These are phyloP conservation scores for Oxytropis ochrocephala DNA, from an alignment of 306 rosid species.

Conservation along the genomic window DNA sequence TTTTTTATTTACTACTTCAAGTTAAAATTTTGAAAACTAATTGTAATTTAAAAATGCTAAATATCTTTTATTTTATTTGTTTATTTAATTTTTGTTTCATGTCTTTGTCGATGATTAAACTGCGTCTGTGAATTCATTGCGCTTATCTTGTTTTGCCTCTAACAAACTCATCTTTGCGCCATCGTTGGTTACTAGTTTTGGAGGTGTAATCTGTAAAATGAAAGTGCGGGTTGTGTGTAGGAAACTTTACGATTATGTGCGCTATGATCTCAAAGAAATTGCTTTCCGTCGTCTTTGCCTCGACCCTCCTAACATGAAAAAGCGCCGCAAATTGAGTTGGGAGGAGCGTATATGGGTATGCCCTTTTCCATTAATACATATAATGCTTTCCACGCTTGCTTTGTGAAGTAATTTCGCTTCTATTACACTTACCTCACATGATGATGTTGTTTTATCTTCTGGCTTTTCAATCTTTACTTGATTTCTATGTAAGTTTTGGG, in stretches of 20 bases:
- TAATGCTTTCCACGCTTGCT: not conserved
- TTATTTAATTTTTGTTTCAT: not conserved
- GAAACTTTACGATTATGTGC: slow-evolving; percentile 57
- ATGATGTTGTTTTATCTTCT: not conserved
- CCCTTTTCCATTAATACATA: not conserved
- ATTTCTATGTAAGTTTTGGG: not conserved
- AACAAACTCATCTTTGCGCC: not conserved
- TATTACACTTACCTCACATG: not conserved
- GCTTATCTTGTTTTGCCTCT: not conserved
- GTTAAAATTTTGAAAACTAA: too few species aligned
- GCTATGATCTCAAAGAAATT: slow-evolving; percentile 83
- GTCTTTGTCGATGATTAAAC: not conserved
- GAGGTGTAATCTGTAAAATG: slow-evolving; percentile 47
- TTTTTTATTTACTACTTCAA: too few species aligned
- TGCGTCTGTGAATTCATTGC: not conserved
- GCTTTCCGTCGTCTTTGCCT: slow-evolving; percentile 83
- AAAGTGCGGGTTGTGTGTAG: slow-evolving; percentile 62
- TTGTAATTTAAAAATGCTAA: too few species aligned
- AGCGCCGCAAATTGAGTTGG: slow-evolving; percentile 69
- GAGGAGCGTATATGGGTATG: slow-evolving; percentile 53
- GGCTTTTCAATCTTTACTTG: not conserved
- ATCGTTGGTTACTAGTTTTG: not conserved
- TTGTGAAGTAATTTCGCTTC: not conserved
- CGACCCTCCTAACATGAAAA: slow-evolving; percentile 73
- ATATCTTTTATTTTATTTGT: too few species aligned